Evolutionary conservation across 1,284 basidiomycete species (phyloP), one percentile per base, ranked within the genome.

Genomic region (Trametes polyzona): DNA sequence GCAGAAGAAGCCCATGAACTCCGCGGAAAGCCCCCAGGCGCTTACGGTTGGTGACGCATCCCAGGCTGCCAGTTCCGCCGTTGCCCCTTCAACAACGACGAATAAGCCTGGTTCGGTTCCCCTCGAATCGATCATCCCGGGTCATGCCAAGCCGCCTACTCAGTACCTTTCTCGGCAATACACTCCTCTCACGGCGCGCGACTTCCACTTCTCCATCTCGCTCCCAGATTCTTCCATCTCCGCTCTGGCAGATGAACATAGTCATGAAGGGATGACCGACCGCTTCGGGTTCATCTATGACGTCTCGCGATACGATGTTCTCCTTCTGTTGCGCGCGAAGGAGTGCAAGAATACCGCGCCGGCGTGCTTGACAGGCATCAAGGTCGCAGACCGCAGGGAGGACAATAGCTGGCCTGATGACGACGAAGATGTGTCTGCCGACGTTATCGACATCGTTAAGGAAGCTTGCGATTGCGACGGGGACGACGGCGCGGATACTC

Each of bases 261-360:
- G 75, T 40, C 83, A 84, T 37, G 81, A 87, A 42, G 85, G 87
- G 1, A 77, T 97, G 63, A 95, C 95, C 5, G 96, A 98, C 67
- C 86, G 94, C 9, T 98, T 93, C 69, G 96, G 96, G 0, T 98
- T 98, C 76, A 90, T 97, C 68, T 97, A 95, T 64, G 92, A 94
- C 65, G 83, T 94, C 11, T 86, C 87, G 23, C 80, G 84, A 66
- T 91, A 93, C 62, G 93, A 95, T 65, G 79, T 91, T n/a, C 76
- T 93, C 16, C 75, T 95, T 19, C 79, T 95, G 27, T 71, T 88
- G 8, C 81, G 90, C 41, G 89, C 90, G 32, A 78, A 81, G 73
- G 88, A 90, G 64, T 92, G 88, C 61, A 78, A 82, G 29, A 88
- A 83, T 63, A 83, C 87, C 0, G 90, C 90, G 0, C 92, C 92